Evolutionary conservation across 768 basidiomycete species (phyloP), one percentile per base, ranked within the genome.

Genomic region (Tubosaeta sp.): DNA sequence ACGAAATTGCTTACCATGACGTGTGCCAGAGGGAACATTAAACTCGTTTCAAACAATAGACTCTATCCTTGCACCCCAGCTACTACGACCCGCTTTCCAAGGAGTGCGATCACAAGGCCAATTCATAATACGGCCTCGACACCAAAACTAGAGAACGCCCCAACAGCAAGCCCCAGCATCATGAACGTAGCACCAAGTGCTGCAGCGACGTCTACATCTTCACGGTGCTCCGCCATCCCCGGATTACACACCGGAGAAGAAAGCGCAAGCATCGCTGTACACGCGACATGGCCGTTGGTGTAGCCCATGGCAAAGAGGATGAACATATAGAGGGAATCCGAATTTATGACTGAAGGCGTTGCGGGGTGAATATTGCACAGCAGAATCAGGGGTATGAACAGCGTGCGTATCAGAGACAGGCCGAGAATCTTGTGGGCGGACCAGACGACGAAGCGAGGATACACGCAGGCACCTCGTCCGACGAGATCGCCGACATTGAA

Each of bases 311-410:
- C 51, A 46, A 89, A 71, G 9, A 95, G 70, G 48, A 94, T 79
- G 22, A 81, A 31, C 81, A 95, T 83, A 72, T 83, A 95, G 11
- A 85, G 45, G 34, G 80, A 45, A 63, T 95, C 92, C 2, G 91
- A 93, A 68, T 72, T 84, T 73, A 95, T 84, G 54, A 86, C 58
- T 4, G 66, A 57, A 43, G 61, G 37, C 9, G 71, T 59, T 8
- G 65, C 61, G 6, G 66, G 79, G 57, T 84, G 81, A 37, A 95
- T 71, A 64, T 97, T 97, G 76, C 93, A 95, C 70, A 86, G 75
- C n/a, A 95, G 76, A 68, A 95, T 86, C 38, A 94, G 61, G 29
- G 91, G 91, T 45, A 97, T 81, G 71, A 95, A 95, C 32, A 92
- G 62, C 2, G 85, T 87, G 49, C 94, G 83, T 4, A 81, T 67